Base-by-base conservation (phyloP, 2,329 filamentous ascomycete species). In the Bretziella fagacearum region DNA sequence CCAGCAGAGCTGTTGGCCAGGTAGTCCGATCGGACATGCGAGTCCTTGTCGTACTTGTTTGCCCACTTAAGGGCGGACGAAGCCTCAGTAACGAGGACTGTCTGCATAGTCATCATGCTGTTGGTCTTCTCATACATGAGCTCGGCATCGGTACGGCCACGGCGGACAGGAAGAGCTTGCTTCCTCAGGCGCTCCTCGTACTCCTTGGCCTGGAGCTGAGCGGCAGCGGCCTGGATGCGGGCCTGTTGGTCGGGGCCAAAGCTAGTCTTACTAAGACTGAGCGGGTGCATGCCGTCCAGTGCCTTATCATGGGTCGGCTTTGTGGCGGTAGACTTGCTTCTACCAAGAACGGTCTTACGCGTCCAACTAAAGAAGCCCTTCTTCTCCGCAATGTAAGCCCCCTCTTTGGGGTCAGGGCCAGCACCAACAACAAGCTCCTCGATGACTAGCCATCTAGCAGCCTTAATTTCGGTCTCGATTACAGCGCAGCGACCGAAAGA, bases 41-140 rank as follows among this genome's bases (percentile, higher is more conserved):
- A 70, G 56, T 91, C 79, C 63, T 91, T 93, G 63, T 96, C 91
- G 59, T 95, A 96, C 56, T 86, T 86, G 61, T 72, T 89, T 26
- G 89, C 85, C 91, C 91, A 98, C 62, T 94, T 93, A 79, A 98
- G 81, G 1, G 91, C 91, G 20, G 86, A 83, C 6, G 83, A 91
- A 15, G 87, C 89, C 60, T 94, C 91, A 46, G 71, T 85, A 56
- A 87, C 70, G 52, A 96, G 81, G 46, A 78, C 73, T 1, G 86
- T 82, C 58, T 94, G 87, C 40, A 96, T 67, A 2, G 86, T 94
- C 57, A 95, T 72, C 48, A 93, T 74, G 54, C 91, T 98, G 61
- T 79, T 87, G 2, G 86, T 95, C 70, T 93, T 94, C 48, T 65
- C 72, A 52, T 60, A 75, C 67, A 63, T 73, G 60, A 62, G 61